Evolutionary conservation across 2,329 filamentous ascomycete species (phyloP), one percentile per base, ranked within the genome.

Genomic region (Fusarium sp.): DNA sequence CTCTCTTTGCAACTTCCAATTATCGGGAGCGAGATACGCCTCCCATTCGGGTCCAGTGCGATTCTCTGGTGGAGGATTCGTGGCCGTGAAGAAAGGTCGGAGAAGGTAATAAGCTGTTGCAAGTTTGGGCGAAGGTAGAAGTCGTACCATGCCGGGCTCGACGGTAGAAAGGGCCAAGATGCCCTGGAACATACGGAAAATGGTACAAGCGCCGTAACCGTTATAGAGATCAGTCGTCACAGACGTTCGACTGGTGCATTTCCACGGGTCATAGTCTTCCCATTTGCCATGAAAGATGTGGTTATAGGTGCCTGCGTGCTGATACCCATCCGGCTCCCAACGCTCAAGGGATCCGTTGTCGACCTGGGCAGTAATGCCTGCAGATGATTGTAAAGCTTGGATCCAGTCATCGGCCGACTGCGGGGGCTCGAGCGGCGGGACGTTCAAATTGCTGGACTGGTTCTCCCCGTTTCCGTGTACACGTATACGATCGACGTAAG

Each of bases 81-180:
- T 81, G 20, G 84, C 78, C 50, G 79, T 79, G 75, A 87, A 87
- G 74, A 87, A 86, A 6, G 84, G 85, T 3, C 85, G 80, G 3
- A 96, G 84, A 1, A 96, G 84, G 68, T 89, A 90, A 78, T 96
- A 96, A 4, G 92, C 90, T 0, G 92, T 94, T 17, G 91, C 89
- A 55, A 91, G 86, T 53, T 85, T 84, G 0, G 92, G 92, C 65
- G 92, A 93, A 2, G 94, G 89, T 19, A 90, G 84, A 15, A 96
- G 80, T 0, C 90, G 92, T 8, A 92, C 90, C 77, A 93, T 89
- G 20, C 86, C 87, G 0, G 91, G 90, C 1, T 86, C 87, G 37
- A 86, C 83, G 15, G 82, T 82, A 14, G 83, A 86, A 43, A 87
- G 79, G 5, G 85, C 85, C 7, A 87, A 76, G 47, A 87, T 82